Evolutionary conservation across 2,329 filamentous ascomycete genomes (phyloP).

Genomic region (Dothiorella sarmentorum): DNA sequence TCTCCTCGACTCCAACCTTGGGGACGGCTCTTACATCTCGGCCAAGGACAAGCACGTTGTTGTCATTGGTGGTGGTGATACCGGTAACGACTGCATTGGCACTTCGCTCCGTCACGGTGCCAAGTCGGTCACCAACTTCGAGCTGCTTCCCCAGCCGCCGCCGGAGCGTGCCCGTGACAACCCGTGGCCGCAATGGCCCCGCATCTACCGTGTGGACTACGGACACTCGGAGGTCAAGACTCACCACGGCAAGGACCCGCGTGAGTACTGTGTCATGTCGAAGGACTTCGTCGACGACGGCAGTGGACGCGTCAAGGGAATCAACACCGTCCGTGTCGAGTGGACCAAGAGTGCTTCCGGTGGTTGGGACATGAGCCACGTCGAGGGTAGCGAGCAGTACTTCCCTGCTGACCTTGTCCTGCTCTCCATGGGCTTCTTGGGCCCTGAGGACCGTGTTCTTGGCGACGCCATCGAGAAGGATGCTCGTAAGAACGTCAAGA

Average conservation of each 20-base stretch:
- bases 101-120: constrained; percentile 93
- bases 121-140: constrained; percentile 95
- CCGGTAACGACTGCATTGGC: constrained; percentile 96
- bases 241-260: constrained; percentile 92
- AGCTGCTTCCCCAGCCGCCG: constrained; percentile 88
- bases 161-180: constrained; percentile 89
- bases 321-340: constrained; percentile 92
- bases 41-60: constrained; percentile 95
- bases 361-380: constrained; percentile 98
- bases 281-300: constrained; percentile 94
- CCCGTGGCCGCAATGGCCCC: constrained; percentile 97
- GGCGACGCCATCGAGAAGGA: constrained; percentile 90
- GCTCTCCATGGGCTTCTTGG: constrained; percentile 95
- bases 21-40: constrained; percentile 82
- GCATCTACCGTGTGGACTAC: constrained; percentile 97
- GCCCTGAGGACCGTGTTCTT: constrained; percentile 83
- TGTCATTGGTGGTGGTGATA: constrained; percentile 96
- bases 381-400: constrained; percentile 89
- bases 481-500: constrained; percentile 93
- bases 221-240: constrained; percentile 94
- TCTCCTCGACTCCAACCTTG: constrained; percentile 83
- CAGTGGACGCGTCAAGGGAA: constrained; percentile 83
- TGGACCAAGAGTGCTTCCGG: constrained; percentile 88
- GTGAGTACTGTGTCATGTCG: constrained; percentile 97
- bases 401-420: constrained; percentile 95